These are phyloP conservation scores for Hondaea fermentalgiana DNA, from an alignment of 108 stramenopile genomes.

Conservation along the genomic window DNA sequence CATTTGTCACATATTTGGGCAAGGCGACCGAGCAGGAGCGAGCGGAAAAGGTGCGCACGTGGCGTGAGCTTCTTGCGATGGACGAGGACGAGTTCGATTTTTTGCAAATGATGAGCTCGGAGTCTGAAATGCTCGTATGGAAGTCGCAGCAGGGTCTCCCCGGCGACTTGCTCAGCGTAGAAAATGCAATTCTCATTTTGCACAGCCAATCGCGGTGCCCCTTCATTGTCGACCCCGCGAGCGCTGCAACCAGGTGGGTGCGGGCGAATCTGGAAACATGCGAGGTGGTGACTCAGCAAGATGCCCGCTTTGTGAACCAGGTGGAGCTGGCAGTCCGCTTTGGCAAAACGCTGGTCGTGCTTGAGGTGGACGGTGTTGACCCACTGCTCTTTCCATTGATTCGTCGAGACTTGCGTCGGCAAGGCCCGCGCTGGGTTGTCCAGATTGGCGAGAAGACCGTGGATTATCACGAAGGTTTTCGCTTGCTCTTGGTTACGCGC, in stretches of 20 bases:
- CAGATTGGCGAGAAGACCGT: slow-evolving; percentile 43
- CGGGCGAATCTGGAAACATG: slow-evolving; percentile 33
- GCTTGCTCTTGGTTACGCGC: slow-evolving; percentile 43
- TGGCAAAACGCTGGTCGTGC: slow-evolving; percentile 55
- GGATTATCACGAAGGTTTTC: slow-evolving; percentile 54
- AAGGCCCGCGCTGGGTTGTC: slow-evolving; percentile 47
- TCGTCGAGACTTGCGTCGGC: slow-evolving; percentile 36
- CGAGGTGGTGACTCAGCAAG: slow-evolving; percentile 37
- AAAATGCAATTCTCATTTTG: slow-evolving; percentile 38
- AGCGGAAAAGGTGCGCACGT: neutral
- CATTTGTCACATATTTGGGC: slow-evolving; percentile 47
- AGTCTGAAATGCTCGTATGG: slow-evolving; percentile 49
- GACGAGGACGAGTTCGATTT: slow-evolving; percentile 29
- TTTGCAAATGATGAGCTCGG: slow-evolving; percentile 39
- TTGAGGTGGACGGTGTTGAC: slow-evolving; percentile 39
- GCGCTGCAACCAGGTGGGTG: slow-evolving; percentile 38
- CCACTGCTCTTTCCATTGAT: slow-evolving; percentile 49
- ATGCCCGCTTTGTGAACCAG: neutral
- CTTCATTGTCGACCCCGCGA: slow-evolving; percentile 53
- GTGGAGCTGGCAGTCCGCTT: slow-evolving; percentile 54
- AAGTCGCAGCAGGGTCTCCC: slow-evolving; percentile 43
- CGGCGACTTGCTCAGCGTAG: slow-evolving; percentile 43
- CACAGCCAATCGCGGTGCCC: slow-evolving; percentile 38
- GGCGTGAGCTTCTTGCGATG: slow-evolving; percentile 16
- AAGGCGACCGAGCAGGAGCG: slow-evolving; percentile 26